Evolutionary conservation across 768 basidiomycete species (phyloP), one percentile per base, ranked within the genome.

Genomic region (Pulveroboletus frians): DNA sequence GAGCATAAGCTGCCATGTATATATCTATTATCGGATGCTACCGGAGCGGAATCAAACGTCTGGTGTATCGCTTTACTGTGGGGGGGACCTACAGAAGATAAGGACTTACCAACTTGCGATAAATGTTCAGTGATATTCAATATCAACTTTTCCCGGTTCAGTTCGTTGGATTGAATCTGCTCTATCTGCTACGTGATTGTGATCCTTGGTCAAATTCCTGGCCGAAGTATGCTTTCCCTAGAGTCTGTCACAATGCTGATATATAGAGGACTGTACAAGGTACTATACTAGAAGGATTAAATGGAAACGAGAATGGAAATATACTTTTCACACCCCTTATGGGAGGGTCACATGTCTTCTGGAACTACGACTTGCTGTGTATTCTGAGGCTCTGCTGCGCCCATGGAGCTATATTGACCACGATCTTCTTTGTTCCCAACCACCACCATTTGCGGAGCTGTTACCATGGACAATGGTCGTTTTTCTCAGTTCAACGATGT

Each of bases 1-100:
- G 23, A 6, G 23, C 6, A 26, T 46, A 65, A 64, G 5, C 79
- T 23, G 47, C 73, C 84, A 88, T 88, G 10, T 47, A 45, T 41
- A 26, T 26, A 20, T 38, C 34, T 41, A 45, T 32, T 21, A 9
- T 43, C 34, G 35, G 14, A 21, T 26, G 23, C 23, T 26, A 26
- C 23, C 6, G 23, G 1, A 26, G 23, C 23, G 18, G 26, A 10
- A 30, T 11, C 2, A 3, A 18, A 9, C 26, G 20, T 10, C 34
- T 26, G 15, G 23, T 26, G 17, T 14, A 44, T n/a, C 37, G 15
- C 40, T 47, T 47, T 31, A 45, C 43, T 7, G 34, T 47, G 29
- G 23, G 23, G 21, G 21, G 23, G 23, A 26, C 6, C 23, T 26
- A 6, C 23, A 6, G 23, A 6, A 26, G 23, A 26, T 26, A 26